phyloP scores from a whole-genome alignment of 163 green algal species.

The Coccomyxa subellipsoidea region DNA sequence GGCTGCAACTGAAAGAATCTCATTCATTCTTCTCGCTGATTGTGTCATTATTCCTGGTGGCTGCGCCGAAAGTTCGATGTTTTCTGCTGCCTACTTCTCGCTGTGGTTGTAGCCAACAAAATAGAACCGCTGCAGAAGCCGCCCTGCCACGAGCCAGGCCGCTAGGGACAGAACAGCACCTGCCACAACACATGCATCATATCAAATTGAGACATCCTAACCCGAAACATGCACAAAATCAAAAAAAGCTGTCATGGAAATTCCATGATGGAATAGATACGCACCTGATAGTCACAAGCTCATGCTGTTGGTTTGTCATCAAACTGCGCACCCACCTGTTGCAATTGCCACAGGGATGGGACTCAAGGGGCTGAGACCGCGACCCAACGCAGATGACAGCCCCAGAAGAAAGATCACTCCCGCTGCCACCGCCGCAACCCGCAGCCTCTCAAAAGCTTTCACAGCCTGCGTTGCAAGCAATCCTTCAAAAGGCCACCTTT shows the following conservation, averaged over 20 bases:
- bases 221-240: background rate
- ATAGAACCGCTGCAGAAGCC: background rate
- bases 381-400: background rate
- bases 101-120: conserved; percentile 4
- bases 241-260: background rate
- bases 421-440: background rate
- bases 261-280: no score
- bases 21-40: background rate
- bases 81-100: background rate
- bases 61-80: background rate
- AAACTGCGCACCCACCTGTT: background rate
- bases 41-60: background rate
- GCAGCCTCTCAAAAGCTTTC: background rate
- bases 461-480: background rate
- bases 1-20: no score
- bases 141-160: background rate
- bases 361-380: background rate
- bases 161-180: background rate
- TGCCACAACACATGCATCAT: background rate
- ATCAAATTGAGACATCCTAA: background rate
- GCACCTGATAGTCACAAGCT: no score
- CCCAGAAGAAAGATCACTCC: background rate
- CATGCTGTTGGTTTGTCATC: no score
- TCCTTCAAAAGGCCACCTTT: background rate
- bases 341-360: background rate